Percentiles rank a stretch among this genome's conserved stretches.
Evolutionary conservation across 2,329 filamentous ascomycete species (phyloP).

Genomic region (Diaporthe helianthi): DNA sequence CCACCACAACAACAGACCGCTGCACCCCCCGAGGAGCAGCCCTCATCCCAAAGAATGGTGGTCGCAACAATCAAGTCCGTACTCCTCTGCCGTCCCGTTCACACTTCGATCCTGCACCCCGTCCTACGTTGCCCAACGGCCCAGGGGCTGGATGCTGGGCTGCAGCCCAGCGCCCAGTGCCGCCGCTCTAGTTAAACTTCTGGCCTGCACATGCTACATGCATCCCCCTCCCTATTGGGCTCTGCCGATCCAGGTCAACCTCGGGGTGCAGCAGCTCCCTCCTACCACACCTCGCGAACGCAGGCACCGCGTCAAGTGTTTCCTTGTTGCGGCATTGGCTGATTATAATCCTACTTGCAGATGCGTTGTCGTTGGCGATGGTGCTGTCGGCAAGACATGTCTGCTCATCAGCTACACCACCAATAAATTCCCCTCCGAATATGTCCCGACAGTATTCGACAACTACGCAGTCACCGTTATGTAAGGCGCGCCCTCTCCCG

Average conservation of each 20-base stretch:
- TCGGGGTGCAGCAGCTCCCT: slow-evolving; percentile 23
- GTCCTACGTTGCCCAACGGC: slow-evolving; percentile 23
- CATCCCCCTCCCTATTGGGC: slow-evolving; percentile 19
- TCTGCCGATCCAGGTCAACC: slow-evolving; percentile 17
- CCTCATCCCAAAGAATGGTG: slow-evolving; percentile 59
- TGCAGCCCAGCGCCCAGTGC: slow-evolving; percentile 22
- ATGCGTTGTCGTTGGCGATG: slow-evolving; percentile 98
- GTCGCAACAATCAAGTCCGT: slow-evolving; percentile 71
- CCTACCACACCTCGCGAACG: slow-evolving; percentile 24
- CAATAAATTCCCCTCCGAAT: slow-evolving; percentile 99
- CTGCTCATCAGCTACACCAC: slow-evolving; percentile 99
- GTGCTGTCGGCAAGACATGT: slow-evolving; percentile 99
- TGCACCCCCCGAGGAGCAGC: slow-evolving; percentile 49
- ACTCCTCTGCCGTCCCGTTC: slow-evolving; percentile 34
- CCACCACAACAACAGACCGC: slow-evolving; percentile 34
- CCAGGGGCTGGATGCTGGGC: slow-evolving; percentile 1
- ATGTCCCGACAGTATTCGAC: slow-evolving; percentile 98
- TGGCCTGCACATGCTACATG: slow-evolving; percentile 22
- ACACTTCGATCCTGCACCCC: slow-evolving; percentile 15
- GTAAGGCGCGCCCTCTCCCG: slow-evolving; percentile 65
- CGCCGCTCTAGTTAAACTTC: slow-evolving; percentile 18
- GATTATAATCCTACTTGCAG: slow-evolving; percentile 55
- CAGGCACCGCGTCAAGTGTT: slow-evolving; percentile 16
- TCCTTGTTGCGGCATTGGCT: slow-evolving; percentile 29
- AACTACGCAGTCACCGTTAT: slow-evolving; percentile 99